phyloP scores from a whole-genome alignment of 2,329 filamentous ascomycete species.

The Paecilomyces variotii region DNA sequence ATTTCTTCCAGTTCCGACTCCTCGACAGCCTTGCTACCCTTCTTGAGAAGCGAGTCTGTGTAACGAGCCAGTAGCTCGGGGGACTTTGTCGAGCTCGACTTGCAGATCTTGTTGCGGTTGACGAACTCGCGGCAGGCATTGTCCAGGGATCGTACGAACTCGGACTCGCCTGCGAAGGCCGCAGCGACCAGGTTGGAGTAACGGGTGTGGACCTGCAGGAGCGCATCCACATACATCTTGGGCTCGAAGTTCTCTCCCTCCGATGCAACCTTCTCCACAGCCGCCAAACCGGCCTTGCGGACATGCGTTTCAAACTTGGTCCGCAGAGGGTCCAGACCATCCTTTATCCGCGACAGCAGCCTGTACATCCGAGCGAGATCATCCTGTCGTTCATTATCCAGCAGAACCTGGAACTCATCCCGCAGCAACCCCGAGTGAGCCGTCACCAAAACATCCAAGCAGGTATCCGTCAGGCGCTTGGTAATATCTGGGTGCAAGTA shows the following conservation, averaged over 20 bases:
- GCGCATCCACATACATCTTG: constrained; percentile 90
- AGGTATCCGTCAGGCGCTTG: constrained; percentile 72
- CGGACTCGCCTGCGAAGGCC: constrained; percentile 89
- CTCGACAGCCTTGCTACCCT: constrained; percentile 81
- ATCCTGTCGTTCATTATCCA: constrained; percentile 90
- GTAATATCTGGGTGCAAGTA: constrained; percentile 90
- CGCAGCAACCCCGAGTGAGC: constrained; percentile 79
- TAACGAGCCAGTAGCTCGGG: constrained; percentile 94
- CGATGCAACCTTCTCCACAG: constrained; percentile 82
- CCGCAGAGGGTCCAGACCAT: constrained; percentile 82
- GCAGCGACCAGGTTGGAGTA: constrained; percentile 87
- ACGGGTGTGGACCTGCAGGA: constrained; percentile 88
- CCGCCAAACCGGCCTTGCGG: constrained; percentile 75
- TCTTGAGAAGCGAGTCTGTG: constrained; percentile 83
- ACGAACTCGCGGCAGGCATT: constrained; percentile 98
- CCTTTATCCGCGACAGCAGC: constrained; percentile 77
- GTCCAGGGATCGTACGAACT: constrained; percentile 91
- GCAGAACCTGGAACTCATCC: constrained; percentile 88
- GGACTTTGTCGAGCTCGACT: constrained; percentile 84
- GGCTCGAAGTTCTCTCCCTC: constrained; percentile 88
- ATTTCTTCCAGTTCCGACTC: constrained; percentile 88
- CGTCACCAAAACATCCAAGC: constrained; percentile 80
- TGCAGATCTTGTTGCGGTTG: constrained; percentile 95
- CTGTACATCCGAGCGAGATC: constrained; percentile 97
- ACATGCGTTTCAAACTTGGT: constrained; percentile 88